Base-by-base conservation (phyloP, 2,329 filamentous ascomycete genomes). In the Tolypocladium sp. region DNA sequence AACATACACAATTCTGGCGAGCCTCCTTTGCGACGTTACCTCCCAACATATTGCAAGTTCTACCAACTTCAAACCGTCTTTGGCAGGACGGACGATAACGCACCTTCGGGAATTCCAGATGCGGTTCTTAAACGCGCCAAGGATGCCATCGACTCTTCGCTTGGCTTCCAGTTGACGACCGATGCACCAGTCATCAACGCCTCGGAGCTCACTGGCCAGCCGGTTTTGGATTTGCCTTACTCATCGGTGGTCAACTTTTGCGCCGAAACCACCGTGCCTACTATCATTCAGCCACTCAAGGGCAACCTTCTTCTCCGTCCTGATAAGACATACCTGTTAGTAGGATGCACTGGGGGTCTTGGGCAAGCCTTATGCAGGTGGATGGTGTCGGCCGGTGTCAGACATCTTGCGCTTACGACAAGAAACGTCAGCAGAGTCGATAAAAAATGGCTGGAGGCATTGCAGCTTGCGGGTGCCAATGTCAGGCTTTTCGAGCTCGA, bases 321-420 rank as follows among this genome's bases (percentile, higher is more conserved):
- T 1, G 61, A 71, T 53, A 65, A 65, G 55, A 73, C 73, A 0
- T 74, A 76, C 59, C 59, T 69, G 15, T 63, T 76, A 4, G 62
- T 71, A 17, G 71, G 72, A 1, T 61, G 74, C 5, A 67, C 69
- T 1, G 69, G 74, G 0, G 62, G 66, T 1, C 40, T 77, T 1
- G 77, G 76, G 2, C 68, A 67, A 15, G 74, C 76, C 0, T 65
- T 78, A 0, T 71, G 67, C 49, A 56, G 68, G 40, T 79, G 70
- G 73, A 77, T 78, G 76, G 67, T 73, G 1, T 56, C 51, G 0
- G 66, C 68, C 12, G 77, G 76, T 0, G 77, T 75, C 0, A 62
- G 69, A 13, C 61, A 73, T 41, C 54, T 79, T 1, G 72, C 55
- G n/a, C 55, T 69, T 1, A 38, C 81, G 2, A 71, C 74, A 0